Evolutionary conservation across 345 rosid genomes (phyloP).

Genomic region (Triadica sebifera): DNA sequence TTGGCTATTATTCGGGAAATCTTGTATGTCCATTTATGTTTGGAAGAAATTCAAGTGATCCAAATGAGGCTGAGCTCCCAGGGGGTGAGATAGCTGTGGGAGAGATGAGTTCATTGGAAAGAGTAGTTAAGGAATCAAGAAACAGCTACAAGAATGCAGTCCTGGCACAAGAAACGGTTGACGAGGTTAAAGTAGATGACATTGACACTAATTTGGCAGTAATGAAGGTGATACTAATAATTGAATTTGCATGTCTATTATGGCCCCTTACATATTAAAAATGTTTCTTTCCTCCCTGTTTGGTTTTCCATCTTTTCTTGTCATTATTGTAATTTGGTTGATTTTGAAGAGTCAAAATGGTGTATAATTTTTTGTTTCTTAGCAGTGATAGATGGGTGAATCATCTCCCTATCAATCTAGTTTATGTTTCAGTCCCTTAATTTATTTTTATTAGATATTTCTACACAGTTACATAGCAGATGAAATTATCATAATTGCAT

Average conservation of each 20-base stretch:
- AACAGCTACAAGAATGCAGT: conserved; percentile 75
- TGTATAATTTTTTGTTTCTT: not conserved
- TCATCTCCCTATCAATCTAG: not conserved
- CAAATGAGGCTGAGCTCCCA: conserved; percentile 47
- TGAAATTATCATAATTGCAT: too few species aligned
- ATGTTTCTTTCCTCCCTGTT: not conserved
- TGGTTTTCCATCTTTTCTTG: not conserved
- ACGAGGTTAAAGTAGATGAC: conserved; percentile 91
- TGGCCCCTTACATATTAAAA: not conserved
- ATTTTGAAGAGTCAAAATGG: not conserved
- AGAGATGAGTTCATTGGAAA: conserved; percentile 76
- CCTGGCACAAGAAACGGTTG: conserved; percentile 76
- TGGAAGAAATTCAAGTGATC: conserved; percentile 55
- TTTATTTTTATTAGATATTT: not conserved
- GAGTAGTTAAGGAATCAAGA: conserved; percentile 69
- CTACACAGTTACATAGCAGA: not conserved
- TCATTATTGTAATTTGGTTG: not conserved
- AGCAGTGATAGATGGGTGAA: not conserved
- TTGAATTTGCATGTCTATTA: conserved; percentile 14
- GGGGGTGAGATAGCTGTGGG: conserved; percentile 91
- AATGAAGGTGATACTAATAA: conserved; percentile 70
- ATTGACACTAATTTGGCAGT: conserved; percentile 93
- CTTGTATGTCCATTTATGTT: conserved; percentile 66
- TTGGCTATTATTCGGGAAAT: conserved; percentile 74
- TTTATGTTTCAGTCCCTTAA: not conserved